Base-by-base conservation (phyloP, 352 stramenopile species). In the Pythium rhizo-oryzae region DNA sequence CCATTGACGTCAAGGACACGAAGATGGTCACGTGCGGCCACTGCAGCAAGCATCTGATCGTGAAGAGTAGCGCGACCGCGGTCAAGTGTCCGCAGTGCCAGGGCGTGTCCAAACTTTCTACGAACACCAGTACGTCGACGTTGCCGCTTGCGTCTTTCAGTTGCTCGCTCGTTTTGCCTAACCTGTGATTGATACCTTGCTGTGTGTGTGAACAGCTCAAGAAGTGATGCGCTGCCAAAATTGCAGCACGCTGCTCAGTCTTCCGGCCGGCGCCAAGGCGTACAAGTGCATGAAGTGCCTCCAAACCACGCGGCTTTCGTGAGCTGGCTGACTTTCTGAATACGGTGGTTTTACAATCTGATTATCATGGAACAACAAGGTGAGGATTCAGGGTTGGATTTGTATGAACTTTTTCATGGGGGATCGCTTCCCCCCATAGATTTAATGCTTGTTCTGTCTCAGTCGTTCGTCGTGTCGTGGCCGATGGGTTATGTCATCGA, bases 281-380 rank as follows among this genome's bases (percentile, higher is more conserved):
- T 96, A 96, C 85, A 96, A 96, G 72, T 94, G 87, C 74, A 94
- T 94, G 85, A 94, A 94, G 59, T 94, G 87, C 41, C 66, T 94
- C 37, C 81, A 94, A 65, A 94, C 87, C 15, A 94, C 85, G 28
- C 77, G 85, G 21, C 51, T 94, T 47, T 93, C 87, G 43, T 94
- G 79, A 83, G 15, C 28, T n/a, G 28, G 3, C 28, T 33, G 28
- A 2, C 28, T 33, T 2, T 33, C 28, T 2, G 6, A 7, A 33
- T 2, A 33, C 28, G 28, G 6, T 33, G 28, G 28, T 33, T 33
- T 33, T 6, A 33, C 28, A 33, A 6, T 2, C 28, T 6, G 28
- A 33, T 6, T 33, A 6, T 6, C 28, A 33, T 33, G 28, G 28
- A 33, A 33, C n/a, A 33, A 6, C 6, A 33, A 33, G 28, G 11